Conservation (phyloP, 1,284 basidiomycete species). For the Cutaneotrichosporon dermatis region DNA sequence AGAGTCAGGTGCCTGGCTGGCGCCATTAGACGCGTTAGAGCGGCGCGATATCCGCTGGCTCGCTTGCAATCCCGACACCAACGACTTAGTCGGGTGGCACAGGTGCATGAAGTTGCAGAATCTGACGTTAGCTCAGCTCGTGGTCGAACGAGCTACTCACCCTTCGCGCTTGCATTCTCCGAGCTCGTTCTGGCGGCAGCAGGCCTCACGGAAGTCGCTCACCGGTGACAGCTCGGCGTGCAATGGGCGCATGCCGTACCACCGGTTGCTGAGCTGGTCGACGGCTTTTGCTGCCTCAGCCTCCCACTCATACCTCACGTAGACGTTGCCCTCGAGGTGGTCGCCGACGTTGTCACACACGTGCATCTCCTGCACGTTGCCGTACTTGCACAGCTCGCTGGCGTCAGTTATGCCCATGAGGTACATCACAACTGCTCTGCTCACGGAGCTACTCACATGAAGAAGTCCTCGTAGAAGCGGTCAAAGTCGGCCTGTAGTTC, state of each 20-base stretch:
- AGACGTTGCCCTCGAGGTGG: conserved; percentile 97
- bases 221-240: conserved; percentile 98
- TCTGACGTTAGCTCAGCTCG: conserved; percentile 44
- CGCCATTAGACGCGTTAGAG: conserved; percentile 31
- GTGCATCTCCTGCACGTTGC: conserved; percentile 90
- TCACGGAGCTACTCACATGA: conserved; percentile 55
- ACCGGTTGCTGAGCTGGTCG: conserved; percentile 87
- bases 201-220: conserved; percentile 97
- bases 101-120: conserved; percentile 99
- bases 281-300: conserved; percentile 93
- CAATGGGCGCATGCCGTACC: conserved; percentile 96
- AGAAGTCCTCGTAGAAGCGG: conserved; percentile 91
- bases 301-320: conserved; percentile 97
- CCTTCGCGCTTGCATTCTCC: conserved; percentile 94
- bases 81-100: conserved; percentile 73
- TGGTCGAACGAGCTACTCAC: conserved; percentile 29
- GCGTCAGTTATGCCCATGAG: conserved; percentile 1
- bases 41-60: conserved; percentile 80
- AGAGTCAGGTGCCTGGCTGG: conserved; percentile 14
- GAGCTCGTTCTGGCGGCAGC: conserved; percentile 96
- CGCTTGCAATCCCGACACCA: conserved; percentile 70
- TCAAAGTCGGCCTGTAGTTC: conserved; percentile 95
- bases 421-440: conserved; percentile 13
- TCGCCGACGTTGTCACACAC: conserved; percentile 99
- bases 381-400: conserved; percentile 83